phyloP scores from a whole-genome alignment of 2,329 filamentous ascomycete species.

The Colletotrichum falcatum region DNA sequence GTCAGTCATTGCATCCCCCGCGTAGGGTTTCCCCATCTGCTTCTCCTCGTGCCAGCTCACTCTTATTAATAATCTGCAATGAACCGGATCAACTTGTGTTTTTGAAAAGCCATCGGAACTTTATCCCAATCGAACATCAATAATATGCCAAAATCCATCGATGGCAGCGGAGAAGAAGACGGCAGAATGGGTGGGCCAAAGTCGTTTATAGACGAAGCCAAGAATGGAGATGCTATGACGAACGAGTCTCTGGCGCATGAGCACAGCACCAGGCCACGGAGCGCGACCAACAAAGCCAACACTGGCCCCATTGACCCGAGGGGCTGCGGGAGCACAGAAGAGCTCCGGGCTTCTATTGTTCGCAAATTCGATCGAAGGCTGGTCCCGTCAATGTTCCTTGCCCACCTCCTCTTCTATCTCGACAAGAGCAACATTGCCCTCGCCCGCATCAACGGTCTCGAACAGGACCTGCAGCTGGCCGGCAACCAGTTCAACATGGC shows the following conservation, averaged over 20 bases:
- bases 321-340: background rate
- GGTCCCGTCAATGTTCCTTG: constrained; percentile 36
- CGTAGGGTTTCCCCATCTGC: too few species aligned
- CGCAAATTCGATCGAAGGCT: constrained; percentile 40
- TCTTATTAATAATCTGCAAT: background rate
- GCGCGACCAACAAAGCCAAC: background rate
- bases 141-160: background rate
- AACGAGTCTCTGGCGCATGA: background rate
- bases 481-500: constrained; percentile 42
- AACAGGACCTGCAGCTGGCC: constrained; percentile 25
- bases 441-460: constrained; percentile 42
- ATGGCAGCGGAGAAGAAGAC: background rate
- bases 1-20: background rate
- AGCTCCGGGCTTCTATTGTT: constrained; percentile 6
- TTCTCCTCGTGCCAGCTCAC: background rate
- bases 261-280: background rate
- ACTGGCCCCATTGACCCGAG: background rate
- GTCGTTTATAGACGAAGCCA: too few species aligned
- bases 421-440: constrained; percentile 42
- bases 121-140: too few species aligned
- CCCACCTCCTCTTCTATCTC: constrained; percentile 40
- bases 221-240: background rate
- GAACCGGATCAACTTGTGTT: background rate
- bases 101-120: background rate
- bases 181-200: background rate